phyloP scores from a whole-genome alignment of 208 protist genomes.

The Trypanosoma rangeli region DNA sequence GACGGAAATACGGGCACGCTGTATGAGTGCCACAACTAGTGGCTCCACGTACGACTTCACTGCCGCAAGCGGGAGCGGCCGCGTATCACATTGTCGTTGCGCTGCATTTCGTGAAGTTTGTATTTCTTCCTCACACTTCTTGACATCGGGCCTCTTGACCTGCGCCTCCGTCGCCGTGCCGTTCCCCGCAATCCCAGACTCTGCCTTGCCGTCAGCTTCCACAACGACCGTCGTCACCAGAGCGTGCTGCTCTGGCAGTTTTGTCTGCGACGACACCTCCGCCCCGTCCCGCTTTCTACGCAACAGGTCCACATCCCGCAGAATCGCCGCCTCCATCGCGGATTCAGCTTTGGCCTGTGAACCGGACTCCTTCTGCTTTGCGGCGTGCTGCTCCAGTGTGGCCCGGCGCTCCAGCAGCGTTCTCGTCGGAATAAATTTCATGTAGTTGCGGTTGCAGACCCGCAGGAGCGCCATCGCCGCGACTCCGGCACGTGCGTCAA shows the following conservation, averaged over 20 bases:
- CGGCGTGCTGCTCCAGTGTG: slow-evolving; percentile 28
- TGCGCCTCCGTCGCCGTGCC: slow-evolving; percentile 1
- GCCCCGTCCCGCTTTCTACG: neutral
- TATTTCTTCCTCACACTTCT: neutral
- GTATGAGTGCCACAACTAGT: slow-evolving; percentile 35
- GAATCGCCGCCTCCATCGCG: slow-evolving; percentile 29
- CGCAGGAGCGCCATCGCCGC: slow-evolving; percentile 35
- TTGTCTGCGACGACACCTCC: slow-evolving; percentile 3
- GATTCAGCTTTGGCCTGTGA: neutral
- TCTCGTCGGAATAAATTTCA: slow-evolving; percentile 32
- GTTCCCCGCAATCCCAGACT: neutral
- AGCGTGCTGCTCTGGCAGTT: neutral
- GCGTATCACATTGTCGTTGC: neutral
- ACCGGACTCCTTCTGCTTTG: slow-evolving; percentile 17
- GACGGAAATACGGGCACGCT: slow-evolving; percentile 48
- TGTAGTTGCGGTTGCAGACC: slow-evolving; percentile 36
- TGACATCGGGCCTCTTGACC: neutral
- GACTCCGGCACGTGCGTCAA: slow-evolving; percentile 24
- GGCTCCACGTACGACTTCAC: slow-evolving; percentile 44
- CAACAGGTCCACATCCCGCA: slow-evolving; percentile 24
- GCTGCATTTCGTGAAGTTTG: neutral
- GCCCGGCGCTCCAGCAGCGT: slow-evolving; percentile 29
- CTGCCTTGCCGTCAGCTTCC: neutral
- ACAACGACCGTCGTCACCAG: neutral
- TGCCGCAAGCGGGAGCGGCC: slow-evolving; percentile 12